phyloP scores from a whole-genome alignment of 768 basidiomycete species.

The Agaricus sinodeliciosus region DNA sequence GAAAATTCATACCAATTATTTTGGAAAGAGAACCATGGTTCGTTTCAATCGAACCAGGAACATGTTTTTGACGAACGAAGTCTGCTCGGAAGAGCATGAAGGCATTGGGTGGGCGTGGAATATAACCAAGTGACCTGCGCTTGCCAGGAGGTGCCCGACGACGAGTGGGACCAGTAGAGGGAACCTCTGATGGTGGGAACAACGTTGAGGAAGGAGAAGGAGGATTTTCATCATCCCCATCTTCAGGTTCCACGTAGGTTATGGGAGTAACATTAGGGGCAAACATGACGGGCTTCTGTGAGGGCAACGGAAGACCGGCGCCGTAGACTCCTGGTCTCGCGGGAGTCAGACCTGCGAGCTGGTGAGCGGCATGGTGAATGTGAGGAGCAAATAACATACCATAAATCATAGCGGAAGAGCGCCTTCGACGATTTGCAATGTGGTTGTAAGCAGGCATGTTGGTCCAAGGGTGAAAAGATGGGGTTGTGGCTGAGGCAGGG shows the following conservation, averaged over 20 bases:
- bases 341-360: slow-evolving; percentile 14
- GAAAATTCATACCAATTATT: slow-evolving; percentile 46
- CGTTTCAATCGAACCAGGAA: slow-evolving; percentile 72
- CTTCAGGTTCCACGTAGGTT: slow-evolving; percentile 16
- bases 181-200: slow-evolving; percentile 16
- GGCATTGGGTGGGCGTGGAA: slow-evolving; percentile 78
- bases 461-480: not conserved
- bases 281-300: slow-evolving; percentile 20
- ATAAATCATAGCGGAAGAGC: slow-evolving; percentile 8
- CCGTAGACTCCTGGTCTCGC: slow-evolving; percentile 23
- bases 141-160: slow-evolving; percentile 46
- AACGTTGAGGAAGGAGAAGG: slow-evolving; percentile 12
- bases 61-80: slow-evolving; percentile 74
- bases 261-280: slow-evolving; percentile 25
- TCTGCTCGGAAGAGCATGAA: slow-evolving; percentile 85
- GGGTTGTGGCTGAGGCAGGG: not conserved
- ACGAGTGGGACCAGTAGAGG: slow-evolving; percentile 14
- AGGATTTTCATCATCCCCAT: slow-evolving; percentile 11
- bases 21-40: slow-evolving; percentile 70
- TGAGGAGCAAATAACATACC: not conserved
- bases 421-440: slow-evolving; percentile 5
- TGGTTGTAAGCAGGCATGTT: slow-evolving; percentile 6
- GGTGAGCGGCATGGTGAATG: not conserved
- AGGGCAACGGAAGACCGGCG: slow-evolving; percentile 10
- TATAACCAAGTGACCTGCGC: slow-evolving; percentile 54